Base-by-base conservation (phyloP, 2,329 filamentous ascomycete genomes). In the Graphiopsis chlorocephala region DNA sequence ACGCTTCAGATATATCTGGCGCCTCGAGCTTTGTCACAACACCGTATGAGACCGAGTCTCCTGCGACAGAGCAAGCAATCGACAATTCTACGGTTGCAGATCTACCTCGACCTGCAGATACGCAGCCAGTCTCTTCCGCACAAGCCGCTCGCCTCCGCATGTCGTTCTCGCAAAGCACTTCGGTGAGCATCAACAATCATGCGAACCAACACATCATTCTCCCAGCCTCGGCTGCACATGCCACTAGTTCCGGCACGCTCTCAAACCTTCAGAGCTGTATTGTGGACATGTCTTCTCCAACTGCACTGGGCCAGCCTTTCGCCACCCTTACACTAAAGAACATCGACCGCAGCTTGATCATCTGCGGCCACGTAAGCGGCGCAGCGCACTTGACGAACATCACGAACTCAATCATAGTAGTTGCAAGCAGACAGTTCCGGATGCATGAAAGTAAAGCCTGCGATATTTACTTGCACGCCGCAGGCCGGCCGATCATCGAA, bases 401-500 rank as follows among this genome's bases (percentile, higher is more conserved):
- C 1, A 80, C 83, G 59, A 82, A 92, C 71, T 91, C 88, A 68
- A 85, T 92, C n/a, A 77, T 96, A 15, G 87, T 97, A 0, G 87
- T 97, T 2, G 84, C 86, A 7, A 90, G 91, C 61, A 85, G 90
- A n/a, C 95, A 99, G 77, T 92, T 97, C 72, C 86, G 95, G 25
- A 94, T 99, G 81, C 95, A 99, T 75, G 90, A 94, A 69, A 96
- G 92, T 73, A 83, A 81, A 52, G 85, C 93, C 66, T 90, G 96
- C 38, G 87, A 92, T 69, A 84, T 99, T 12, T 98, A 98, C 75
- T 81, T 99, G 65, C 85, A 89, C 69, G 93, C 91, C 74, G 82
- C 83, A 1, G 95, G 91, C 72, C 88, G 93, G 67, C 95, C 95
- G 0, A 97, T 99, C 71, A 96, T 99, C 68, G 95, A 99, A 77